phyloP scores from a whole-genome alignment of 2,329 filamentous ascomycete genomes.

The Cercospora sesami region DNA sequence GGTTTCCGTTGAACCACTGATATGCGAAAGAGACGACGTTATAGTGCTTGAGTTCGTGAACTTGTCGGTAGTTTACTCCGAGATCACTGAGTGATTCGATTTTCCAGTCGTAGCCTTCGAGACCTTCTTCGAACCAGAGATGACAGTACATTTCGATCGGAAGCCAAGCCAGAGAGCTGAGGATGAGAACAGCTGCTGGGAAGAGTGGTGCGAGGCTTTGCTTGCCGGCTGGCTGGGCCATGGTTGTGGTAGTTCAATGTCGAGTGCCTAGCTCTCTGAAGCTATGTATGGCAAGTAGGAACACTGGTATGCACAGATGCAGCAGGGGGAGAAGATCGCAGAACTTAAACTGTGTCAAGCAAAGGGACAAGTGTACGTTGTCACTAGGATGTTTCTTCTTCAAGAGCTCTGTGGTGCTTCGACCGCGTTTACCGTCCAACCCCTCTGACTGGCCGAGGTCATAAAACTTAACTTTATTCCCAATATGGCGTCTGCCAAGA shows the following conservation, averaged over 20 bases:
- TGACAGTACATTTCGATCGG: slow-evolving; percentile 19
- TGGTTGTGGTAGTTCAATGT: too few species aligned
- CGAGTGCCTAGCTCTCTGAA: neutral
- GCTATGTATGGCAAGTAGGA: neutral
- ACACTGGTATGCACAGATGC: neutral
- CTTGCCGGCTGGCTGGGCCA: neutral
- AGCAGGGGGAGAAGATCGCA: neutral
- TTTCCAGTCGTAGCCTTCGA: slow-evolving; percentile 18
- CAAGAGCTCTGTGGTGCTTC: neutral
- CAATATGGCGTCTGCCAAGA: slow-evolving; percentile 5
- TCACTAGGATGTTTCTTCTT: neutral
- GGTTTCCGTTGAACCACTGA: slow-evolving; percentile 18
- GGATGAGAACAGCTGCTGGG: slow-evolving; percentile 17
- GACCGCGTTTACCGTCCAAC: slow-evolving; percentile 12
- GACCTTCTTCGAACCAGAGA: slow-evolving; percentile 18
- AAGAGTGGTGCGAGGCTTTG: slow-evolving; percentile 11
- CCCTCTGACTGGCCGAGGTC: slow-evolving; percentile 13
- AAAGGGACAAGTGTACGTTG: slow-evolving; percentile 2
- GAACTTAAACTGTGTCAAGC: neutral
- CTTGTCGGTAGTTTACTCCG: slow-evolving; percentile 29
- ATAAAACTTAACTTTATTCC: slow-evolving; percentile 13
- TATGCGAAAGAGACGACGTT: slow-evolving; percentile 21
- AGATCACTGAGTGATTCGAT: slow-evolving; percentile 28
- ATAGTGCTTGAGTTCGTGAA: slow-evolving; percentile 29
- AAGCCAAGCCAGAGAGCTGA: slow-evolving; percentile 14